Base-by-base conservation (phyloP, 2,329 filamentous ascomycete species). In the Sclerotiophoma versabilis region DNA sequence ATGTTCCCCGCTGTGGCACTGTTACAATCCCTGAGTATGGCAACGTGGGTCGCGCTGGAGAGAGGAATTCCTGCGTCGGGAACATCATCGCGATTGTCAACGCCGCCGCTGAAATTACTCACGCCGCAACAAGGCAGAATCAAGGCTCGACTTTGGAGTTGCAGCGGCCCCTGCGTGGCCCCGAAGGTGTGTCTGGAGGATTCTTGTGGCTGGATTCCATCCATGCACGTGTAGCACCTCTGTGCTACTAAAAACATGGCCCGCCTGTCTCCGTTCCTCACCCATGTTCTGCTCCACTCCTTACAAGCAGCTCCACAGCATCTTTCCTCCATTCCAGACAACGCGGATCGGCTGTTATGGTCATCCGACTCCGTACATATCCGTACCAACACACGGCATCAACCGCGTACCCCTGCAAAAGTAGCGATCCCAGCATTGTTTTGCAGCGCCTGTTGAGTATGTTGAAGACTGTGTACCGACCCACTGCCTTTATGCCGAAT, bases 151-250 rank as follows among this genome's bases (percentile, higher is more conserved):
- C 27, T 43, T 22, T 30, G 15, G 19, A 9, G 12, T 17, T 45
- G 45, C 27, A 44, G 38, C 22, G n/a, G 33, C 51, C 51, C 51
- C 51, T 54, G 34, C 32, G 36, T 12, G 27, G 30, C 29, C 41
- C 26, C 17, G 17, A 20, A 25, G 25, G 27, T 20, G 45, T 26
- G 11, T 44, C 17, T 14, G 29, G 3, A 39, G 27, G 23, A 36
- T 14, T 41, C n/a, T 19, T 12, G 33, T 49, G 51, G 45, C 39
- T 49, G 34, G 5, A 19, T 14, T 49, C 39, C 37, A 23, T 30
- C 45, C 51, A 45, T 41, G 27, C 51, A 46, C 11, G 44, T 48
- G 51, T 46, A 46, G 45, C 30, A 46, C 22, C 33, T 49, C 23
- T 41, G 22, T 46, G 39, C 19, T 41, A 34, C 45, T 25, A 22